Evolutionary conservation across 2,329 filamentous ascomycete species (phyloP).

Genomic region (Nigrospora sphaerica): DNA sequence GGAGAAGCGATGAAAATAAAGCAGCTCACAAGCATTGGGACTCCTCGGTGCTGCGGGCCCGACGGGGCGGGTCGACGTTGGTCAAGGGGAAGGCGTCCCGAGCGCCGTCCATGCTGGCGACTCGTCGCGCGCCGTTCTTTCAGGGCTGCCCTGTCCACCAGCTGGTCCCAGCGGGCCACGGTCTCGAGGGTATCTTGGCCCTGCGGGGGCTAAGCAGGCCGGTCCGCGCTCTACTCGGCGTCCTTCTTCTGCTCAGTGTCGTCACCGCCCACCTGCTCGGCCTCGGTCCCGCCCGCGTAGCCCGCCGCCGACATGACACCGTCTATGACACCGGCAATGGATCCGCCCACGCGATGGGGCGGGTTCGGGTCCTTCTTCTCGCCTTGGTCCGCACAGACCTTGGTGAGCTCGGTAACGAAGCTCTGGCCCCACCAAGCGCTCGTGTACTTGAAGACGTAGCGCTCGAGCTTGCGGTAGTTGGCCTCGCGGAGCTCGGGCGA

Average conservation of each 20-base stretch:
- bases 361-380: conserved; percentile 10
- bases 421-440: conserved; percentile 95
- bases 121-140: too few species aligned
- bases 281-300: not conserved
- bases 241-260: not conserved
- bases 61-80: not conserved
- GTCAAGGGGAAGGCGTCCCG: too few species aligned
- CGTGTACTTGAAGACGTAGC: conserved; percentile 96
- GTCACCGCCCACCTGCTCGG: not conserved
- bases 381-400: conserved; percentile 32
- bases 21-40: conserved; percentile 1
- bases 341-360: not conserved
- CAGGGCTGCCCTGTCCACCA: too few species aligned
- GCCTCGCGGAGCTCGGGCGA: conserved; percentile 75
- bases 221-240: not conserved
- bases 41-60: conserved; percentile 3
- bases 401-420: conserved; percentile 78
- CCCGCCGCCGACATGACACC: not conserved
- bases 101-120: too few species aligned
- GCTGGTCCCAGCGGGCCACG: too few species aligned
- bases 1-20: too few species aligned
- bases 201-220: too few species aligned
- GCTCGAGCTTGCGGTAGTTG: conserved; percentile 87
- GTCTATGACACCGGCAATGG: not conserved
- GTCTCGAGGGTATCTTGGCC: too few species aligned